Evolutionary conservation across 73 alveolate genomes (phyloP), one percentile per base, ranked within the genome.

Genomic region (Paramecium sonneborni): DNA sequence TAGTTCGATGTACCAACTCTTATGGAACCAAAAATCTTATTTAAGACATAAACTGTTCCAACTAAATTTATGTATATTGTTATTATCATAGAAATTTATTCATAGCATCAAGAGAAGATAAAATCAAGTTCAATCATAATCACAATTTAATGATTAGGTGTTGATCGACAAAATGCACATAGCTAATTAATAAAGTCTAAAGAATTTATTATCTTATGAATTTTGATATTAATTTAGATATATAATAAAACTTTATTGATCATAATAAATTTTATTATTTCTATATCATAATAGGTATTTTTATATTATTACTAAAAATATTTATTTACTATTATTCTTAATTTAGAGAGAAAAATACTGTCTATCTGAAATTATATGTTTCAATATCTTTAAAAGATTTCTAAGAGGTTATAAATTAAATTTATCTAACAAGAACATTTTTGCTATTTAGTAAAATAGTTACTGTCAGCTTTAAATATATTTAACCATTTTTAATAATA

Each of bases 101-200:
- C 14, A 37, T 79, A 79, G 74, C 21, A 79, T 79, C 74, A 38
- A 44, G 72, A 23, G 76, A 43, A 38, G 14, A 39, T 38, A 79
- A 2, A 43, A 39, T 18, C 14, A 52, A 52, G 7, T 4, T 0
- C 28, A 79, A 26, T 21, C 39, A 23, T 23, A 46, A 46, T 23
- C 74, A 11, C 70, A 37, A 38, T 12, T 30, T 79, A 26, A 79
- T 43, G 55, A 79, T 44, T 34, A 43, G 21, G 43, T 38, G 0
- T 34, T 79, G 37, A 79, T 79, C 8, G 90, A 79, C 41, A 79
- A 79, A 39, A 79, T 79, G 72, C 72, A 79, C 24, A 14, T 18
- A 44, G 90, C 90, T 21, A 79, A 79, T 26, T 41, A 79, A 24
- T 62, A 37, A 21, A 79, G 76, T 24, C 38, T 24, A 37, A 37